Base-by-base conservation (phyloP, 176 grass and related monocot species). In the Dendrocalamus sinicus region DNA sequence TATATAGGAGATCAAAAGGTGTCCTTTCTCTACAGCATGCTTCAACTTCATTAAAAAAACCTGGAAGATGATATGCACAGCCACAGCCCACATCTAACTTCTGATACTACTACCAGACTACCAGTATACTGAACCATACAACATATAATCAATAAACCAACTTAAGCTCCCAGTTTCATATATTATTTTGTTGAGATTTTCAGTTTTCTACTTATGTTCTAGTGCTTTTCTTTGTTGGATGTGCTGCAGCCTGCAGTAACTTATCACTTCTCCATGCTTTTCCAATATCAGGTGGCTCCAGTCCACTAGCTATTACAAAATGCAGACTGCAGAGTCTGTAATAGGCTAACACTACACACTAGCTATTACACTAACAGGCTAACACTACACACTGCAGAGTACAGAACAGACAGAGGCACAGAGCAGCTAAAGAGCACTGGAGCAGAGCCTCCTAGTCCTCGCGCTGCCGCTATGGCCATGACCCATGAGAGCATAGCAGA, bases 221-320 rank as follows among this genome's bases (percentile, higher is more conserved):
- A 54, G 80, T 87, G 51, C 23, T 86, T 72, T 86, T 43, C 20
- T 28, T 88, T 65, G 17, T 54, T 88, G 16, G 26, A 11, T 24
- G 8, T 81, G 59, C 61, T 67, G 40, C 28, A 43, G 17, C 32
- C 32, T 32, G 32, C 32, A 37, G 35, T 37, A 37, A 4, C 35
- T 37, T 37, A 5, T 37, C 35, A 37, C 35, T 37, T 37, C 35
- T 37, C 35, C 35, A 37, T 37, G 35, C 35, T 37, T 37, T 37
- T 37, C 35, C 35, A 37, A 37, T 37, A 37, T 37, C 35, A 37
- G 35, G 35, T 37, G 35, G 3, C 35, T 37, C 35, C 35, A 37
- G 35, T 4, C 35, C 32, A 32, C 32, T 32, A 37, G 4, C 35
- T 37, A 37, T 37, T 37, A 37, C 35, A 37, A 32, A 32, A 32